Percentiles rank a stretch among this genome's conserved stretches.
Evolutionary conservation across 176 grass and related monocot species (phyloP).

Genomic region (Carex cristatella): DNA sequence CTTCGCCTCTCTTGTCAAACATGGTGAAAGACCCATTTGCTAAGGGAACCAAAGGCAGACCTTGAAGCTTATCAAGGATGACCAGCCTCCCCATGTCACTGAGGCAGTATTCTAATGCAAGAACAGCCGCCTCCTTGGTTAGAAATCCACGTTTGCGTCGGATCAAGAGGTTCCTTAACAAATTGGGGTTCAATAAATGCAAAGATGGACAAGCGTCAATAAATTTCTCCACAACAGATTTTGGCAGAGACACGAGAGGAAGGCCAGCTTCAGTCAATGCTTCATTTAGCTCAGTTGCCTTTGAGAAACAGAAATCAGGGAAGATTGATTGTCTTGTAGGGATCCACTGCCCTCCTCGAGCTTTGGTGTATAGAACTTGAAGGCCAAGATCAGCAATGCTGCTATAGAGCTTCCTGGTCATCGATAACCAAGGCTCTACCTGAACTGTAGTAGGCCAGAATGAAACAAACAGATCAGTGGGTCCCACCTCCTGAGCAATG

Average conservation of each 20-base stretch:
- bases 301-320: slow-evolving; percentile 80
- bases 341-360: slow-evolving; percentile 90
- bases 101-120: slow-evolving; percentile 88
- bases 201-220: slow-evolving; percentile 57
- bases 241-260: slow-evolving; percentile 70
- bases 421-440: slow-evolving; percentile 87
- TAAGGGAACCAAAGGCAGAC: slow-evolving; percentile 77
- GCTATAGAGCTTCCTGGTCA: slow-evolving; percentile 75
- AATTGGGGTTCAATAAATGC: slow-evolving; percentile 80
- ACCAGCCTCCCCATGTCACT: slow-evolving; percentile 51
- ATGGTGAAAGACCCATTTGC: slow-evolving; percentile 79
- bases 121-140: slow-evolving; percentile 68
- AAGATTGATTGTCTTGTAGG: slow-evolving; percentile 92
- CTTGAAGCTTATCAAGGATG: slow-evolving; percentile 71
- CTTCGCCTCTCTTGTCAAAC: slow-evolving; percentile 66
- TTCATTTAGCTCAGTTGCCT: slow-evolving; percentile 62
- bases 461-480: slow-evolving; percentile 70
- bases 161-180: slow-evolving; percentile 83
- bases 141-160: slow-evolving; percentile 66
- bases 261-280: slow-evolving; percentile 78
- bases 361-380: slow-evolving; percentile 79
- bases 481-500: slow-evolving; percentile 74
- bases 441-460: slow-evolving; percentile 70
- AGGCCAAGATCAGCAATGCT: slow-evolving; percentile 72
- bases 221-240: slow-evolving; percentile 73